Evolutionary conservation across 225 moss, liverwort and hornwort species (phyloP).

Genomic region (Physcomitrellopsis africana): DNA sequence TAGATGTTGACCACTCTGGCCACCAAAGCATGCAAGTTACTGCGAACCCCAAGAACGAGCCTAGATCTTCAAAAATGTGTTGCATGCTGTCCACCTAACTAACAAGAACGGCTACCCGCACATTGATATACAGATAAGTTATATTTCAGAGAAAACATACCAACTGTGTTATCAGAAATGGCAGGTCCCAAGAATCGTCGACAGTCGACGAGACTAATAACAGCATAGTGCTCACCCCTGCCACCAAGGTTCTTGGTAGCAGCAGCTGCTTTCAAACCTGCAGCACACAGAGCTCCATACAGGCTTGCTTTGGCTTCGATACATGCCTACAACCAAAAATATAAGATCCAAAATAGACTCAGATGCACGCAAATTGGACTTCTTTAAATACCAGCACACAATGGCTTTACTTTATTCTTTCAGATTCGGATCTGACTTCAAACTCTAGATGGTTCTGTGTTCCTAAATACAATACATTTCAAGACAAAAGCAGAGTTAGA

Average conservation of each 20-base stretch:
- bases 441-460: slow-evolving; percentile 6
- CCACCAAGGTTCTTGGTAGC: slow-evolving; percentile 66
- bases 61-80: slow-evolving; percentile 8
- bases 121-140: slow-evolving; percentile 1
- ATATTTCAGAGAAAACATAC: slow-evolving; percentile 42
- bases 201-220: slow-evolving; percentile 79
- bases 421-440: background rate
- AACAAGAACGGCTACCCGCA: background rate
- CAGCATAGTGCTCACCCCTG: slow-evolving; percentile 81
- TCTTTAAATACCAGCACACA: background rate
- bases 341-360: slow-evolving; percentile 12
- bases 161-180: slow-evolving; percentile 71
- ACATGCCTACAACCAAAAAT: slow-evolving; percentile 56
- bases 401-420: background rate
- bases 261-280: slow-evolving; percentile 93
- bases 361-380: slow-evolving; percentile 22
- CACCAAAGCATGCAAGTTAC: background rate
- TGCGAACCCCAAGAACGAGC: background rate
- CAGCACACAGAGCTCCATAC: slow-evolving; percentile 86
- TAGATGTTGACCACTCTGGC: background rate
- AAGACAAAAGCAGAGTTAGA: background rate
- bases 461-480: slow-evolving; percentile 9
- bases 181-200: slow-evolving; percentile 69
- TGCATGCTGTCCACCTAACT: background rate
- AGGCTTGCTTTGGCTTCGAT: slow-evolving; percentile 55